Conservation (phyloP, 2,329 filamentous ascomycete species). For the Penicillium sumatraense region DNA sequence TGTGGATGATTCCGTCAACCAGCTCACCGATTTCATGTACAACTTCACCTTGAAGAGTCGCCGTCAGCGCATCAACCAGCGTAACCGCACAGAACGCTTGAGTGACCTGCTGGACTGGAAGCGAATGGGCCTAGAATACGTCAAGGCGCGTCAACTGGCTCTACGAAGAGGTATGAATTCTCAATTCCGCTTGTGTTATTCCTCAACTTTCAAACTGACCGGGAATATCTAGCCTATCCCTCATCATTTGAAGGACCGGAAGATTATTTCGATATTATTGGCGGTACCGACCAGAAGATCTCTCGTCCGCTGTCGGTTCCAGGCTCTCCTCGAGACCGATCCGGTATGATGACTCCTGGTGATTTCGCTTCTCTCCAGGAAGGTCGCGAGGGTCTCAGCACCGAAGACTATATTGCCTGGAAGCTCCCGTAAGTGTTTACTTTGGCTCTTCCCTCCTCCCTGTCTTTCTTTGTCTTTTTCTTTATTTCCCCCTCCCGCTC, state of each 20-base stretch:
- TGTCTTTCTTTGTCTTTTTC: too few relatives aligned
- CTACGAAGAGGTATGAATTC: conserved; percentile 65
- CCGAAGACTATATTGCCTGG: conserved; percentile 98
- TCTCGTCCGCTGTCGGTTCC: conserved; percentile 92
- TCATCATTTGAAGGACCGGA: conserved; percentile 76
- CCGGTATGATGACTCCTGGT: conserved; percentile 98
- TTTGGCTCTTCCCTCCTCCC: too few relatives aligned
- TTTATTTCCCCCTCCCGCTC: neutral
- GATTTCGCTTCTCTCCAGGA: conserved; percentile 97
- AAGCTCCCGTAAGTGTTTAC: conserved; percentile 82
- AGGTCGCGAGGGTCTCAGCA: conserved; percentile 87
- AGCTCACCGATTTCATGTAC: conserved; percentile 89
- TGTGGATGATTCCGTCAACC: conserved; percentile 95
- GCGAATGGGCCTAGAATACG: conserved; percentile 98
- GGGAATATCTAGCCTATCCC: conserved; percentile 71
- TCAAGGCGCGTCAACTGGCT: conserved; percentile 93
- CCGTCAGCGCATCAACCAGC: conserved; percentile 96
- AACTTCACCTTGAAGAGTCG: conserved; percentile 93
- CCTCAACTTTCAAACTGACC: conserved; percentile 20
- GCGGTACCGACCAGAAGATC: conserved; percentile 92
- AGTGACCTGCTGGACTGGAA: conserved; percentile 98
- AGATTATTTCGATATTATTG: conserved; percentile 87
- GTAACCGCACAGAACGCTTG: conserved; percentile 92
- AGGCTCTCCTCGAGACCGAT: conserved; percentile 85
- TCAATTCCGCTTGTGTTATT: neutral